These are phyloP conservation scores for Boletus patriciae DNA, from an alignment of 768 basidiomycete genomes.

Conservation along the genomic window DNA sequence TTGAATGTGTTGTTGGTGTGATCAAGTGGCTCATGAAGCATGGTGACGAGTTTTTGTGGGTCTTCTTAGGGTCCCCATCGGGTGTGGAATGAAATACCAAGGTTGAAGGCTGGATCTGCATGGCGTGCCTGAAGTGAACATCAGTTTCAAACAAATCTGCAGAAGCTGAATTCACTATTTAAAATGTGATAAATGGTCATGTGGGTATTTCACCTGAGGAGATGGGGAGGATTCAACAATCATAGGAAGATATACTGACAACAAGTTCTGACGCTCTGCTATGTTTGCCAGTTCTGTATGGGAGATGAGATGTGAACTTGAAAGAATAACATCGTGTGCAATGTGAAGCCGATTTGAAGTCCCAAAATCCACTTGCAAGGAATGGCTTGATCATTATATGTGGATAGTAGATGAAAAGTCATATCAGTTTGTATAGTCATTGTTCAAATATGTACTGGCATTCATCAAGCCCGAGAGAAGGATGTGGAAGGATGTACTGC, in stretches of 20 bases:
- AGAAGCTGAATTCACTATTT: too few relatives aligned
- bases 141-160: too few relatives aligned
- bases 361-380: background rate
- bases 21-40: constrained; percentile 4
- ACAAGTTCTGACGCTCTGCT: too few relatives aligned
- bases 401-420: background rate
- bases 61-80: background rate
- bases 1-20: background rate
- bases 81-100: too few relatives aligned
- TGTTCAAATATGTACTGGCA: constrained; percentile 1
- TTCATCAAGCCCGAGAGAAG: background rate
- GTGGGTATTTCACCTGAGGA: background rate
- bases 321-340: background rate
- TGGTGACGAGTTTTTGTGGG: background rate
- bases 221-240: background rate
- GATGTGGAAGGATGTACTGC: background rate
- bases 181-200: too few relatives aligned
- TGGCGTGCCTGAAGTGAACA: background rate
- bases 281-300: background rate
- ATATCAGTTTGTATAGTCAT: background rate
- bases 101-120: background rate
- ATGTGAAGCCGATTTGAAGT: background rate
- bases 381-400: background rate
- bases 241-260: too few relatives aligned
- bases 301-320: background rate